phyloP scores from a whole-genome alignment of 805 yeast species.

The Wickerhamomyces chaumierensis region DNA sequence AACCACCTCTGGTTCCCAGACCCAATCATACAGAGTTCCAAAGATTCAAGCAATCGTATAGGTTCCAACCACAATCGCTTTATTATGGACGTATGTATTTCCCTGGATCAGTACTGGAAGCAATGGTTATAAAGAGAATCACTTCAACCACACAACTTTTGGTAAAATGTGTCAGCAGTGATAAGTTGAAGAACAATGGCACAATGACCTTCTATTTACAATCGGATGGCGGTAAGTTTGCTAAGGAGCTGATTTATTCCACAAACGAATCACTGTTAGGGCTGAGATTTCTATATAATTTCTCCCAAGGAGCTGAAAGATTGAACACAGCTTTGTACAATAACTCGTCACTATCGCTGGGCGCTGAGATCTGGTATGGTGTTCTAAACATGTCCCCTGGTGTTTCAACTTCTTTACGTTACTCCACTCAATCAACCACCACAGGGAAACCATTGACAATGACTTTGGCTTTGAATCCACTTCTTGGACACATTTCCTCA shows the following conservation, averaged over 20 bases:
- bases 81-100: constrained; percentile 81
- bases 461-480: constrained; percentile 79
- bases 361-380: constrained; percentile 87
- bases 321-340: constrained; percentile 35
- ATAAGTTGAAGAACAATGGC: constrained; percentile 39
- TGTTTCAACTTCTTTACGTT: constrained; percentile 71
- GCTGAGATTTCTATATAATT: constrained; percentile 63
- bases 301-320: constrained; percentile 28
- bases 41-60: neutral
- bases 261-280: constrained; percentile 81
- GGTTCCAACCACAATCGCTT: constrained; percentile 27
- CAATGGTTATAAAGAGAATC: constrained; percentile 64
- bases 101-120: constrained; percentile 81
- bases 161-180: constrained; percentile 66
- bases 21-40: neutral
- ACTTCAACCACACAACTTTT: constrained; percentile 51
- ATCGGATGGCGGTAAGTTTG: constrained; percentile 46
- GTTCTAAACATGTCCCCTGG: constrained; percentile 81
- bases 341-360: constrained; percentile 60
- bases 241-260: constrained; percentile 69
- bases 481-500: constrained; percentile 80
- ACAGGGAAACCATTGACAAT: constrained; percentile 86
- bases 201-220: constrained; percentile 63
- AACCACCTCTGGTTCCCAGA: constrained; percentile 23
- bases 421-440: constrained; percentile 73